Evolutionary conservation across 1,284 basidiomycete genomes (phyloP).

Genomic region (Singerocomus inundabilis): DNA sequence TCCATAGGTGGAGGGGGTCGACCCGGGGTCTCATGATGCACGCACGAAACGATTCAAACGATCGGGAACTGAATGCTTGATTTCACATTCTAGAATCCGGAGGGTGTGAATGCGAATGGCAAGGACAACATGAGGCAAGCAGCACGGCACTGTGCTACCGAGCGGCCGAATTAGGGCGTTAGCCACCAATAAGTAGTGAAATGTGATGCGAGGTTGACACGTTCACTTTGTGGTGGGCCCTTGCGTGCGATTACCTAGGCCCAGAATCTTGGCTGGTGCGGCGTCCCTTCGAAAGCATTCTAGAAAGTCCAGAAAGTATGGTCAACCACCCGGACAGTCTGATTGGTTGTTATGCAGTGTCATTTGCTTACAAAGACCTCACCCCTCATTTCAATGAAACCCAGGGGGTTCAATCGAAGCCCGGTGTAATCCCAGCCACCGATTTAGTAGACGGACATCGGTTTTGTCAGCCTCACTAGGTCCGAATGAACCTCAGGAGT

Average conservation of each 20-base stretch:
- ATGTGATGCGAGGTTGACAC: constrained; percentile 19
- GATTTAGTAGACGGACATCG: constrained; percentile 16
- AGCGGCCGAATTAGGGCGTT: constrained; percentile 20
- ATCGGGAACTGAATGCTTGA: constrained; percentile 20
- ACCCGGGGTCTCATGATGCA: constrained; percentile 25
- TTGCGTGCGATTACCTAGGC: constrained; percentile 15
- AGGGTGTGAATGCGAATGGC: constrained; percentile 23
- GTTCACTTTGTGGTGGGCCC: constrained; percentile 15
- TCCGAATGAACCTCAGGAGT: constrained; percentile 1
- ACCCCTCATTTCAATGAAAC: constrained; percentile 22
- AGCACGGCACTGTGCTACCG: constrained; percentile 23
- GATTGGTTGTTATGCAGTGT: constrained; percentile 12
- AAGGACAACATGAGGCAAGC: constrained; percentile 32
- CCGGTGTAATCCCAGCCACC: constrained; percentile 17
- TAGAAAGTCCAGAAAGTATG: constrained; percentile 9
- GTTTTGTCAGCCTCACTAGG: constrained; percentile 25
- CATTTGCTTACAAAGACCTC: constrained; percentile 11
- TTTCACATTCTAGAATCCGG: constrained; percentile 28
- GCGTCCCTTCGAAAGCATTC: constrained; percentile 12
- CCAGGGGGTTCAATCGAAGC: constrained; percentile 23
- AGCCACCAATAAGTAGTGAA: constrained; percentile 12
- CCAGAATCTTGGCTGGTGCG: constrained; percentile 9
- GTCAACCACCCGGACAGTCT: constrained; percentile 7
- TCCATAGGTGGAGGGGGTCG: constrained; percentile 1
- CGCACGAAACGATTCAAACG: constrained; percentile 17